A percentile compares a stretch with the other conserved stretches of the same genome.
These are phyloP conservation scores for Seiridium cupressi DNA, from an alignment of 2,329 filamentous ascomycete species.

Conservation along the genomic window DNA sequence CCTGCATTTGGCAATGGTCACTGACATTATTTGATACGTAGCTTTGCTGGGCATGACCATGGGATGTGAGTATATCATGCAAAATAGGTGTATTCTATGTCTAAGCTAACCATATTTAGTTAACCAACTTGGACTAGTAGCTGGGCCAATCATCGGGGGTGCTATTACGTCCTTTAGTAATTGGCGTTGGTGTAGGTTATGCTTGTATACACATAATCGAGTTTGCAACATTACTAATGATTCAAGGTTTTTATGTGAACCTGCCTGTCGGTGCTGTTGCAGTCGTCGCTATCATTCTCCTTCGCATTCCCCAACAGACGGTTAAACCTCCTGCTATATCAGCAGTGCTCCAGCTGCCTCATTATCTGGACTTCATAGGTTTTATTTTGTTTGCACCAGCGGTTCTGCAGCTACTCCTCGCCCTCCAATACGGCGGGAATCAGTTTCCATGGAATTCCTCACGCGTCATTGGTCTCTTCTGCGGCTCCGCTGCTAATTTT, in stretches of 20 bases:
- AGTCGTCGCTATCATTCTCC: conserved; percentile 25
- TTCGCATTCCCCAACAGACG: conserved; percentile 33
- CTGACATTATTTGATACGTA: neutral
- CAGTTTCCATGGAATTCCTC: conserved; percentile 34
- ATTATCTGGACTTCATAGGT: conserved; percentile 37
- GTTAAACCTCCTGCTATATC: conserved; percentile 17
- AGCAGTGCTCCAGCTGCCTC: conserved; percentile 15
- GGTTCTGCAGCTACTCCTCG: conserved; percentile 40
- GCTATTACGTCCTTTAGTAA: conserved; percentile 35
- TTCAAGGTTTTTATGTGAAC: conserved; percentile 42
- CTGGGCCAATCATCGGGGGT: conserved; percentile 46
- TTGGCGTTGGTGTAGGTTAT: conserved; percentile 42
- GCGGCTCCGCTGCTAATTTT: conserved; percentile 28
- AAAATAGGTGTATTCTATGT: neutral
- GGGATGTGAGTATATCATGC: neutral
- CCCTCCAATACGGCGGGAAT: conserved; percentile 38
- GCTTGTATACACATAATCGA: neutral
- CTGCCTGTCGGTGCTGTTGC: conserved; percentile 39
- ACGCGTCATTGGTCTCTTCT: conserved; percentile 35
- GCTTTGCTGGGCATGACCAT: neutral
- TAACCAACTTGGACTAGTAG: conserved; percentile 38
- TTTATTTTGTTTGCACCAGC: conserved; percentile 37
- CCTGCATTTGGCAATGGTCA: neutral
- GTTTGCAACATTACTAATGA: too few relatives aligned
- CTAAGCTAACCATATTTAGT: conserved; percentile 13